Evolutionary conservation across 2,329 filamentous ascomycete genomes (phyloP).

Genomic region (Didymellaceae sp.): DNA sequence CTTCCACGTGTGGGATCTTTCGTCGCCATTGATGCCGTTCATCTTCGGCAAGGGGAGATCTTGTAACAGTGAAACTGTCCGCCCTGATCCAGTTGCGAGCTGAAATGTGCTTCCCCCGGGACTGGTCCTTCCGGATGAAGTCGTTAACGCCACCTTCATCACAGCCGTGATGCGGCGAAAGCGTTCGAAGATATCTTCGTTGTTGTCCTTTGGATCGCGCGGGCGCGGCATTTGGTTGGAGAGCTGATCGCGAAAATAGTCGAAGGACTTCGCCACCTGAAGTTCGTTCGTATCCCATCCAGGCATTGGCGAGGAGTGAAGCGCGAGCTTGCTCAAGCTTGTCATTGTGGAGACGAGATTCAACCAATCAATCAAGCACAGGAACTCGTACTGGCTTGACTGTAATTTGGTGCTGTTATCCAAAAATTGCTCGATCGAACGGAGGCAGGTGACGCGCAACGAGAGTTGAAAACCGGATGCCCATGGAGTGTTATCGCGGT

Average conservation of each 20-base stretch:
- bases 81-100: conserved; percentile 42
- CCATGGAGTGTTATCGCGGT: conserved; percentile 41
- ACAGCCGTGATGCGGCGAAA: conserved; percentile 44
- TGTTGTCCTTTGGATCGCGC: conserved; percentile 29
- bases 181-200: conserved; percentile 42
- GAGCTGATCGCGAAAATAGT: conserved; percentile 42
- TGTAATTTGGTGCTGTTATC: conserved; percentile 40
- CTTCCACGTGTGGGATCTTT: conserved; percentile 39
- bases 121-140: conserved; percentile 30
- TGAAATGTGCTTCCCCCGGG: conserved; percentile 44
- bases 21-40: conserved; percentile 34
- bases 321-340: conserved; percentile 38
- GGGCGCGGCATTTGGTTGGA: conserved; percentile 40
- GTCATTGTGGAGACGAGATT: conserved; percentile 39
- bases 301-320: conserved; percentile 39
- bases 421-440: conserved; percentile 43
- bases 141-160: conserved; percentile 38
- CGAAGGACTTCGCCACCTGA: conserved; percentile 42
- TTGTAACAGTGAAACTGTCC: conserved; percentile 43
- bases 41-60: conserved; percentile 39
- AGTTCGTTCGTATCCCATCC: conserved; percentile 45
- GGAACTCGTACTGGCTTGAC: conserved; percentile 35
- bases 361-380: conserved; percentile 45
- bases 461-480: conserved; percentile 46
- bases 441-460: conserved; percentile 40